Percentiles rank a stretch among this genome's conserved stretches.
Evolutionary conservation across 2,329 filamentous ascomycete species (phyloP).

Genomic region (Lecanicillium sp.): DNA sequence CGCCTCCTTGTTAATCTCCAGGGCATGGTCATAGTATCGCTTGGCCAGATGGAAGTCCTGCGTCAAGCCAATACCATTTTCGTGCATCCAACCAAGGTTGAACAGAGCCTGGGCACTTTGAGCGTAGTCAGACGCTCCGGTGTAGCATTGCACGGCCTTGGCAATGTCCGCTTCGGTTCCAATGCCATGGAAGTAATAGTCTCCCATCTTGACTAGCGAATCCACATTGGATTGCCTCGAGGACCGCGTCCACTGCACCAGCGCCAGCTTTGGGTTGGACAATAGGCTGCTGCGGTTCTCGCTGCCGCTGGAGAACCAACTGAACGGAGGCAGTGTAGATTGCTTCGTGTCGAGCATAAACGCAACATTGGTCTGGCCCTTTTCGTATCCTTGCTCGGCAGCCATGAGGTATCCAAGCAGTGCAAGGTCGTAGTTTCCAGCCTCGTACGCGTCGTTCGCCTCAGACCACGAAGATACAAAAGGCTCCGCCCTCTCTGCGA

Average conservation of each 20-base stretch:
- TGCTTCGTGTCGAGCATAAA: conserved; percentile 72
- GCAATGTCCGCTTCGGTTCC: conserved; percentile 65
- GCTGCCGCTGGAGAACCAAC: conserved; percentile 31
- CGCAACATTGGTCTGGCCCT: conserved; percentile 82
- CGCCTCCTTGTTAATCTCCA: conserved; percentile 87
- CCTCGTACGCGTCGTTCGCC: conserved; percentile 74
- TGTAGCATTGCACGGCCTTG: conserved; percentile 90
- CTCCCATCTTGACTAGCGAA: conserved; percentile 93
- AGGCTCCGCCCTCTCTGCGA: conserved; percentile 65
- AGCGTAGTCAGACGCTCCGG: conserved; percentile 82
- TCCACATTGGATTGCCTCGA: conserved; percentile 91
- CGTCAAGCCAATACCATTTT: conserved; percentile 85
- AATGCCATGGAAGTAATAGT: conserved; percentile 85
- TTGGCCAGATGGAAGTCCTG: conserved; percentile 98
- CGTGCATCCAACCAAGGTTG: conserved; percentile 99
- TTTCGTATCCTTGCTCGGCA: conserved; percentile 87
- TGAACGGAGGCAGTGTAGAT: conserved; percentile 31
- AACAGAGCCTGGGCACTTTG: conserved; percentile 92
- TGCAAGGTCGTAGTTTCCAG: conserved; percentile 71
- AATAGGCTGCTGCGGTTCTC: conserved; percentile 29
- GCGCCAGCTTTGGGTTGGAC: conserved; percentile 53
- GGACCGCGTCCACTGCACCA: conserved; percentile 93
- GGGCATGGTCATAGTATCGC: conserved; percentile 85
- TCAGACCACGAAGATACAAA: conserved; percentile 73
- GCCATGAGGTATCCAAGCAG: conserved; percentile 78